These are phyloP conservation scores for Irineochytrium annulatum DNA, from an alignment of 192 early-diverging fungal species.

Conservation along the genomic window DNA sequence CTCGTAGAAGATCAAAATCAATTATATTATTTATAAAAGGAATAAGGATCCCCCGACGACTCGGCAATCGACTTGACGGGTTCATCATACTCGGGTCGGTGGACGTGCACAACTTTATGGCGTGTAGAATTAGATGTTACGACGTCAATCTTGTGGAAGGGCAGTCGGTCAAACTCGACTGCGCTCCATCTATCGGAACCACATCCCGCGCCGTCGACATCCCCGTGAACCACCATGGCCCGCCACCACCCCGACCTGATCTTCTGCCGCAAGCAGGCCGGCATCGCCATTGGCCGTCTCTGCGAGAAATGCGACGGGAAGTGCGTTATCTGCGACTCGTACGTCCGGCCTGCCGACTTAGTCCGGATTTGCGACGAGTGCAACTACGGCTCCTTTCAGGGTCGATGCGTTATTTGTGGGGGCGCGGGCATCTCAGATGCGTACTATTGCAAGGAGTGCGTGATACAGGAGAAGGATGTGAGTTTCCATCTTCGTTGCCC, in stretches of 20 bases:
- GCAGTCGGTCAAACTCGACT: too few species aligned
- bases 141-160: too few species aligned
- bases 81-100: too few species aligned
- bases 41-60: too few species aligned
- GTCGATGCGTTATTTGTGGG: conserved; percentile 88
- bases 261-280: conserved; percentile 90
- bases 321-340: conserved; percentile 96
- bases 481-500: conserved; percentile 9
- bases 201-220: too few species aligned
- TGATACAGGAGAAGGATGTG: conserved; percentile 86
- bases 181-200: too few species aligned
- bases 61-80: too few species aligned
- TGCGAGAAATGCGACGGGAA: conserved; percentile 87
- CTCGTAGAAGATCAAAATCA: too few species aligned
- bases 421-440: conserved; percentile 86
- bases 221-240: too few species aligned
- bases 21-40: too few species aligned
- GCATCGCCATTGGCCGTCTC: conserved; percentile 82
- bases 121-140: too few species aligned
- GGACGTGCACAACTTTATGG: too few species aligned
- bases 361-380: conserved; percentile 95
- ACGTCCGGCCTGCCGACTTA: conserved; percentile 82
- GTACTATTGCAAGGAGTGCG: conserved; percentile 91
- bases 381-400: conserved; percentile 90
- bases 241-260: conserved; percentile 74